Percentiles rank a stretch among this genome's conserved stretches.
Conservation (phyloP, 305 asterid species). For the Nicotiana rustica region DNA sequence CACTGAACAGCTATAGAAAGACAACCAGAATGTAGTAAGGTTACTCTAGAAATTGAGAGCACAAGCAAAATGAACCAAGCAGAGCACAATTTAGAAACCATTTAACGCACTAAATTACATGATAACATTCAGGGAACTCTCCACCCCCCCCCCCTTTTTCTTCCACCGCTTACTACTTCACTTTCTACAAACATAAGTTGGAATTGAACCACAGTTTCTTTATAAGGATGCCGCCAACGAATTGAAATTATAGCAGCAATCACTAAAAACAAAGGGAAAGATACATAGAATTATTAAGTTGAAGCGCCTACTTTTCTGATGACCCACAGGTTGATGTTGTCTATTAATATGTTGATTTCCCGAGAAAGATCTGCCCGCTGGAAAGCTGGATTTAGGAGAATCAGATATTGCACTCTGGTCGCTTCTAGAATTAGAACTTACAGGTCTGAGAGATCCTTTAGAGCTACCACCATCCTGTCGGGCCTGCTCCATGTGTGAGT, state of each 20-base stretch:
- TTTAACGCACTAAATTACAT: slow-evolving; percentile 15
- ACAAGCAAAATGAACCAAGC: not conserved
- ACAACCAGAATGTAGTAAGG: not conserved
- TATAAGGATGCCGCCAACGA: slow-evolving; percentile 7
- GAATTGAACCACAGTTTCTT: not conserved
- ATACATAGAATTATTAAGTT: slow-evolving; percentile 22
- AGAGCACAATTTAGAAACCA: not conserved
- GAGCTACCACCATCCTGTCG: slow-evolving; percentile 48
- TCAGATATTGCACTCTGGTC: slow-evolving; percentile 63
- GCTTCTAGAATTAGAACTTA: slow-evolving; percentile 52
- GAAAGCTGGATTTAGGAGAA: slow-evolving; percentile 48
- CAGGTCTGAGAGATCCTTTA: slow-evolving; percentile 57
- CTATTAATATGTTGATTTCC: slow-evolving; percentile 66
- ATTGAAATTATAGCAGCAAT: not conserved
- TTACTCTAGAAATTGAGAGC: not conserved
- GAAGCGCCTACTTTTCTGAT: slow-evolving; percentile 75
- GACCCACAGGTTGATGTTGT: slow-evolving; percentile 46
- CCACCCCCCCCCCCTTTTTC: not conserved
- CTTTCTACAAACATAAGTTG: not conserved
- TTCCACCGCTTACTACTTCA: not conserved
- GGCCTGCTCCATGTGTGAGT: slow-evolving; percentile 57
- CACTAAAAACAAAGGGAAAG: not conserved
- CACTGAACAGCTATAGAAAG: slow-evolving; percentile 47
- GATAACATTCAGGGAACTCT: not conserved
- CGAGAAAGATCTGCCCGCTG: slow-evolving; percentile 60